Conservation (phyloP, 371 early-diverging fungal species). For the Mucor saturninus region DNA sequence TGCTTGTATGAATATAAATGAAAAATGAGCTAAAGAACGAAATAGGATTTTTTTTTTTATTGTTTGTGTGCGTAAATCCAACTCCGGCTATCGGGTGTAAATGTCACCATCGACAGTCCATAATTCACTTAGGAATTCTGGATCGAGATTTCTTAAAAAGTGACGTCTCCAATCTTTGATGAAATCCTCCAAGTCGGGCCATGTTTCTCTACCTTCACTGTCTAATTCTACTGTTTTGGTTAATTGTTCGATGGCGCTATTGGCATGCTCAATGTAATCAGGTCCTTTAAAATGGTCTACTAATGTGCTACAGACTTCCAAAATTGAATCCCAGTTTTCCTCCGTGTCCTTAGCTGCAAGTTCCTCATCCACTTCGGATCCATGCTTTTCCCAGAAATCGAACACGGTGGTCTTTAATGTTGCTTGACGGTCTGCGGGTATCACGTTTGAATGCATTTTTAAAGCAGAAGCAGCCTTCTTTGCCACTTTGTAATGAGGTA, state of each 20-base stretch:
- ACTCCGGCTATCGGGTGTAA: conserved; percentile 25
- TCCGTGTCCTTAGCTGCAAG: conserved; percentile 4
- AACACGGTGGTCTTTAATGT: conserved; percentile 34
- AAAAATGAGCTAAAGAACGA: conserved; percentile 1
- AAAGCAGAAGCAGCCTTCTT: conserved; percentile 59
- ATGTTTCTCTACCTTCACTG: conserved; percentile 31
- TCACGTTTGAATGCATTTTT: conserved; percentile 35
- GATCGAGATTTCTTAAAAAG: conserved; percentile 53
- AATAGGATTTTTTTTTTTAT: neutral
- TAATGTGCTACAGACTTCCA: conserved; percentile 40
- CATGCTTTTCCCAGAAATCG: conserved; percentile 21
- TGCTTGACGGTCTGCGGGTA: conserved; percentile 40
- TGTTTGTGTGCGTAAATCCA: neutral
- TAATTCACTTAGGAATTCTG: conserved; percentile 45
- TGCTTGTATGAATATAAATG: neutral
- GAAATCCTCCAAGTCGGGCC: conserved; percentile 45
- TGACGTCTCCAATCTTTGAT: conserved; percentile 59
- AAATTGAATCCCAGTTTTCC: conserved; percentile 26
- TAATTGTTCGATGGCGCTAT: conserved; percentile 45
- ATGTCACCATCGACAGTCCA: conserved; percentile 55
- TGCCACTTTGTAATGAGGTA: conserved; percentile 43
- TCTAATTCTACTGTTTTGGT: conserved; percentile 8
- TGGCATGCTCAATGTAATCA: conserved; percentile 57
- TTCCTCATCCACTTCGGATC: conserved; percentile 1
- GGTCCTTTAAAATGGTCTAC: conserved; percentile 50